Evolutionary conservation across 345 rosid genomes (phyloP), one percentile per base, ranked within the genome.

Genomic region (Populus davidiana): DNA sequence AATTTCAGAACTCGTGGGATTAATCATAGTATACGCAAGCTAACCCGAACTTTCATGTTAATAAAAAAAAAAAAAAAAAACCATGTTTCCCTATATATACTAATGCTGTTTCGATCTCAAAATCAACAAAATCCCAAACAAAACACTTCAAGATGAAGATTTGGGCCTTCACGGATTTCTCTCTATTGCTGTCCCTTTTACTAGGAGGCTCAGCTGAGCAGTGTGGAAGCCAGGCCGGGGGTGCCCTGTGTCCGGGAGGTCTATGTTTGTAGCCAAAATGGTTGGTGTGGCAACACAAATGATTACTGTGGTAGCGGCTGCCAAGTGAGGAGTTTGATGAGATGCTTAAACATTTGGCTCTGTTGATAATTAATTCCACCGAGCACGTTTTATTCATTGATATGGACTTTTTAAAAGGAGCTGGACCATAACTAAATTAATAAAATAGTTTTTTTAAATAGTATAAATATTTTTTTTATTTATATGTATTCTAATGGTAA

Each of bases 151-250:
- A 49, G 9, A 49, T 61, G 38, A 14, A 33, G 62, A 62, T 41
- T 8, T 33, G 36, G 65, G 27, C 36, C 63, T 75, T 66, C 21
- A 5, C 11, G 6, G 13, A 10, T 47, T 29, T 38, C 20, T 20
- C 56, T 69, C 79, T 76, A 0, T 41, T 69, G 3, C 39, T 67
- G 65, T 13, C 13, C 29, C 38, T 64, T 13, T 21, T 75, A 7
- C 16, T 33, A 3, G 67, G 56, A 69, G n/a, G 31, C 73, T 69
- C 56, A 56, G 73, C 33, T 23, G 67, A 78, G 72, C 75, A 78
- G 29, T 78, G 81, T 67, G 81, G 81, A 21, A 66, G 61, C 16
- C 77, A 78, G 59, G 81, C 73, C 3, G 68, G 77, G 54, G 71
- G 71, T 64, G 81, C 77, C 8, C 39, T 72, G 6, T 78, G 81